phyloP scores from a whole-genome alignment of 2,329 filamentous ascomycete species.

The Fusarium goolgardi region DNA sequence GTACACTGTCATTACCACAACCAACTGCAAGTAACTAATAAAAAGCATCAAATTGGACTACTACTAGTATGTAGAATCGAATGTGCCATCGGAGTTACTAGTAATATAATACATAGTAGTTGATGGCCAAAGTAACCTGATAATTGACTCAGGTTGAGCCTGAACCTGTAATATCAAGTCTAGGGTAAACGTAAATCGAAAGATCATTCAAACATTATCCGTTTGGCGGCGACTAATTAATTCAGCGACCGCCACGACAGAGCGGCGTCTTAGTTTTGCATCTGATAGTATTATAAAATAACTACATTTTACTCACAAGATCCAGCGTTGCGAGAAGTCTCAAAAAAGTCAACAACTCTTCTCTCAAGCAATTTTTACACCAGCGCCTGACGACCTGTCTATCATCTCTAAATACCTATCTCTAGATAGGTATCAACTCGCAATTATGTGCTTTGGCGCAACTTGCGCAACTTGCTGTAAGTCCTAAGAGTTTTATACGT shows the following conservation, averaged over 20 bases:
- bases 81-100: neutral
- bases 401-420: neutral
- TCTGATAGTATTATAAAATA: neutral
- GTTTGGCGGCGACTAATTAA: constrained; percentile 17
- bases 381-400: neutral
- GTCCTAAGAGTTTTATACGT: constrained; percentile 20
- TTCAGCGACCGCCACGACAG: constrained; percentile 9
- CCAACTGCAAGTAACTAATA: too few relatives aligned
- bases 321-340: neutral
- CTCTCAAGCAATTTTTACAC: neutral
- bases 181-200: constrained; percentile 3
- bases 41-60: too few relatives aligned
- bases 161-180: neutral
- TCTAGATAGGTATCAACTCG: neutral
- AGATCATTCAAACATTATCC: neutral
- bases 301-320: neutral
- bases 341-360: neutral
- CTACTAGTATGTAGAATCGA: too few relatives aligned
- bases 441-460: constrained; percentile 56
- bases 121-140: neutral
- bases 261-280: neutral
- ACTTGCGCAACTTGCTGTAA: constrained; percentile 58
- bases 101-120: too few relatives aligned
- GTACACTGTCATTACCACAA: neutral
- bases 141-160: neutral